These are phyloP conservation scores for Pleomassaria siparia DNA, from an alignment of 2,329 filamentous ascomycete genomes.

Conservation along the genomic window DNA sequence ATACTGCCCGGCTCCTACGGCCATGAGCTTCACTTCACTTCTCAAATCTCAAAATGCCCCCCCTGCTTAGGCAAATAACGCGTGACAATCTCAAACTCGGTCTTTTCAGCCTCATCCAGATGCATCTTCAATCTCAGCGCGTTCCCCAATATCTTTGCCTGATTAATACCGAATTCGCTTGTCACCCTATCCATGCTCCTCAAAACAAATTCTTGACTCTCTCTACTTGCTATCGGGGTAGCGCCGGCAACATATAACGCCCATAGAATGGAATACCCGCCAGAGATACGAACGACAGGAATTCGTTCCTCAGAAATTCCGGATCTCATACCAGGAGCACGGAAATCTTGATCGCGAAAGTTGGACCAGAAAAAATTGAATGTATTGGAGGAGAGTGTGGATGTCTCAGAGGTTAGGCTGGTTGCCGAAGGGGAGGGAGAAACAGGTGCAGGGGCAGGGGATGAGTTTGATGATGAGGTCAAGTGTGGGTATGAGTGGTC, in stretches of 20 bases:
- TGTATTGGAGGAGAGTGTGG: not conserved
- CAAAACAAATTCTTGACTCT: slow-evolving; percentile 27
- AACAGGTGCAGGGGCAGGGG: not conserved
- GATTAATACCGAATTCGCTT: slow-evolving; percentile 42
- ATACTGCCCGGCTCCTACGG: not conserved
- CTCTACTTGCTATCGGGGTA: slow-evolving; percentile 25
- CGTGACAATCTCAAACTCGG: slow-evolving; percentile 1
- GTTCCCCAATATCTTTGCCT: slow-evolving; percentile 30
- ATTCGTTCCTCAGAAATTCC: slow-evolving; percentile 18
- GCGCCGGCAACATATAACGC: slow-evolving; percentile 34
- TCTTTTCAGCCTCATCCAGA: slow-evolving; percentile 10
- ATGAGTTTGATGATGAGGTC: not conserved
- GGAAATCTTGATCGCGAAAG: slow-evolving; percentile 15
- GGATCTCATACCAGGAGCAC: not conserved
- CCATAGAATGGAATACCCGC: slow-evolving; percentile 35
- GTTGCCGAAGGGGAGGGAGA: no score
- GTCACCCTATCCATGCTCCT: slow-evolving; percentile 64
- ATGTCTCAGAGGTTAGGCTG: not conserved
- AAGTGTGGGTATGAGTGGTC: not conserved
- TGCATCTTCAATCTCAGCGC: slow-evolving; percentile 24
- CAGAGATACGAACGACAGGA: slow-evolving; percentile 34
- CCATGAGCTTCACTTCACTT: no score
- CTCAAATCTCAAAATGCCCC: not conserved
- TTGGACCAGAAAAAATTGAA: slow-evolving; percentile 24
- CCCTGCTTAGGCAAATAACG: slow-evolving; percentile 3